A percentile compares a stretch with the other conserved stretches of the same genome.
Evolutionary conservation across 257 asterid genomes (phyloP).

Genomic region (Plectranthus barbatus): DNA sequence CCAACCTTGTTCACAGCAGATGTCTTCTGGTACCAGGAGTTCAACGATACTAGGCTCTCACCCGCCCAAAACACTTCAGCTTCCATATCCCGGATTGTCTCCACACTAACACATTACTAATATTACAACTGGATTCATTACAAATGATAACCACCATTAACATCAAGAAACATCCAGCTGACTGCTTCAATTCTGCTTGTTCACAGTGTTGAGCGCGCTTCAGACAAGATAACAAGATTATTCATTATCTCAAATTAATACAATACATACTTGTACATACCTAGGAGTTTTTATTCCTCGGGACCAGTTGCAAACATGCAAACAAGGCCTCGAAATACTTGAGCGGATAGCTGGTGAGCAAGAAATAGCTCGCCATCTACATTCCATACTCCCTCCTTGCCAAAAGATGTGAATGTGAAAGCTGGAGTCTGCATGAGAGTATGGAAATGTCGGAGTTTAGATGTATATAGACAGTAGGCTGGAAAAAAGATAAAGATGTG

Average conservation of each 20-base stretch:
- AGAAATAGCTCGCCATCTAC: constrained; percentile 81
- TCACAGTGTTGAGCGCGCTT: too few species aligned
- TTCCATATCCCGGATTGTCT: background rate
- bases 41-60: background rate
- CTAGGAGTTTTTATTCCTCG: constrained; percentile 23
- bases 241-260: background rate
- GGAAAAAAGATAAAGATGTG: background rate
- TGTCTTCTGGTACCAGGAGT: background rate
- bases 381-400: constrained; percentile 86
- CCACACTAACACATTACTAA: background rate
- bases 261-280: background rate
- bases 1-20: background rate
- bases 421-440: constrained; percentile 53
- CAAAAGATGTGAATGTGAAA: constrained; percentile 80
- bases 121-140: background rate
- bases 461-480: background rate
- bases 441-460: constrained; percentile 10
- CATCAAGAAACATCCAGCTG: background rate
- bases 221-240: too few species aligned
- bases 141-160: background rate
- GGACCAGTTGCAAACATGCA: constrained; percentile 91
- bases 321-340: constrained; percentile 87
- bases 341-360: constrained; percentile 89
- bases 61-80: background rate
- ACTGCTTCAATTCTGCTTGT: too few species aligned